phyloP scores from a whole-genome alignment of 2,329 filamentous ascomycete species.

The Aspergillus fumigatiaffinis region DNA sequence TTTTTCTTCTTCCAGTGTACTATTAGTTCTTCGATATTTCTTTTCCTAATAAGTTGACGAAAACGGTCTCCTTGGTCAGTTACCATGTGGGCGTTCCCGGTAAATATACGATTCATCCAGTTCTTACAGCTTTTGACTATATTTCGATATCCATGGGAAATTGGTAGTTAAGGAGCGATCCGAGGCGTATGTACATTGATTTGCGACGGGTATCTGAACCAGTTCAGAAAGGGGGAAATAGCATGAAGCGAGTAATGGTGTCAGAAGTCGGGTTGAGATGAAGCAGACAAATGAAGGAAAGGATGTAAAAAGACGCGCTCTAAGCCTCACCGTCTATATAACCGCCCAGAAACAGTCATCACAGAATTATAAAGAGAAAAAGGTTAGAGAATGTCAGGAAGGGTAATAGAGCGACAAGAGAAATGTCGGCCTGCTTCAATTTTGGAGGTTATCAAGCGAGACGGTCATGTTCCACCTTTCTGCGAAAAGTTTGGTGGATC shows the following conservation, averaged over 20 bases:
- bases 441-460: conserved; percentile 21
- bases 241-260: not conserved
- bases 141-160: not conserved
- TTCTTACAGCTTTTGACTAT: not conserved
- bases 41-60: not conserved
- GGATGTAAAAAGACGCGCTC: not conserved
- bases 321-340: not conserved
- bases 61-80: not conserved
- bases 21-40: not conserved
- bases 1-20: not conserved
- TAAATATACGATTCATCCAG: not conserved
- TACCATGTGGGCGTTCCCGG: not conserved
- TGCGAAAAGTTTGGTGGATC: conserved; percentile 21
- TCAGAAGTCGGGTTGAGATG: not conserved
- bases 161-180: not conserved
- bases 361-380: not conserved
- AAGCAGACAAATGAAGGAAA: not conserved
- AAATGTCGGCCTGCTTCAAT: too few relatives aligned
- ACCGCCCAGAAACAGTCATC: not conserved
- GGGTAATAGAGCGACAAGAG: not conserved
- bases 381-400: not conserved
- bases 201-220: not conserved
- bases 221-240: not conserved
- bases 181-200: not conserved
- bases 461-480: conserved; percentile 31